These are phyloP conservation scores for Alternaria angustiovoidea DNA, from an alignment of 2,329 filamentous ascomycete species.

Conservation along the genomic window DNA sequence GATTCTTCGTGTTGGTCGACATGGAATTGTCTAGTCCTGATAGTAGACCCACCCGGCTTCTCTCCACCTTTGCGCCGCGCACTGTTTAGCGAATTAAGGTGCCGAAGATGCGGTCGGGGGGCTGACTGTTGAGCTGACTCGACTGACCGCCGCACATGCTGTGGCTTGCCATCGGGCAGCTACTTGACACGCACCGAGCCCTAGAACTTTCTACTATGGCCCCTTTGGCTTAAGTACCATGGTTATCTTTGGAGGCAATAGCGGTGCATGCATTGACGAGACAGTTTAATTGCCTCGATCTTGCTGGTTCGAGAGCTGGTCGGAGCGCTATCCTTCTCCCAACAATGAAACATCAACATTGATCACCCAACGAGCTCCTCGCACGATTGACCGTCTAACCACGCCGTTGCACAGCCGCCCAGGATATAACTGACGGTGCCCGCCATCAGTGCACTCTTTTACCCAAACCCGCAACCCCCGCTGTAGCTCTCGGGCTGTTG, in stretches of 20 bases:
- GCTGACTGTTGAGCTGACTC: slow-evolving; percentile 24
- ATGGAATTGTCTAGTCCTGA: slow-evolving; percentile 12
- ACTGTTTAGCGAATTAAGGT: slow-evolving; percentile 16
- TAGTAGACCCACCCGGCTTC: slow-evolving; percentile 19
- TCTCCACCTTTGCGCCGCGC: slow-evolving; percentile 22
- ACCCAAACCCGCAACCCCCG: slow-evolving; percentile 9
- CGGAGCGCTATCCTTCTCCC: slow-evolving; percentile 38
- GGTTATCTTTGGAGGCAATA: slow-evolving; percentile 1
- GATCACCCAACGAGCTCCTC: slow-evolving; percentile 17
- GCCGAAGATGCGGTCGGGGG: slow-evolving; percentile 17
- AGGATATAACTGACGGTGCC: slow-evolving; percentile 7
- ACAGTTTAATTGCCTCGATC: slow-evolving; percentile 21
- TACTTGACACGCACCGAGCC: slow-evolving; percentile 11
- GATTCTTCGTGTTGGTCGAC: slow-evolving; percentile 1
- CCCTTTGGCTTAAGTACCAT: slow-evolving; percentile 4
- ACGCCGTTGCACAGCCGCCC: slow-evolving; percentile 16
- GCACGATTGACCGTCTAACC: slow-evolving; percentile 12
- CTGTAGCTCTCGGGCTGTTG: slow-evolving; percentile 16
- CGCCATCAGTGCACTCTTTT: neutral
- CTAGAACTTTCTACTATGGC: slow-evolving; percentile 8
- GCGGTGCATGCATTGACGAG: slow-evolving; percentile 23
- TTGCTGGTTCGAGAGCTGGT: slow-evolving; percentile 26
- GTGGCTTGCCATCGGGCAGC: slow-evolving; percentile 18
- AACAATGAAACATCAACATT: slow-evolving; percentile 39
- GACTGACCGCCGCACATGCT: slow-evolving; percentile 15